Percentiles rank a stretch among this genome's conserved stretches.
phyloP scores from a whole-genome alignment of 129 eudicot species.

The Centaurea solstitialis region DNA sequence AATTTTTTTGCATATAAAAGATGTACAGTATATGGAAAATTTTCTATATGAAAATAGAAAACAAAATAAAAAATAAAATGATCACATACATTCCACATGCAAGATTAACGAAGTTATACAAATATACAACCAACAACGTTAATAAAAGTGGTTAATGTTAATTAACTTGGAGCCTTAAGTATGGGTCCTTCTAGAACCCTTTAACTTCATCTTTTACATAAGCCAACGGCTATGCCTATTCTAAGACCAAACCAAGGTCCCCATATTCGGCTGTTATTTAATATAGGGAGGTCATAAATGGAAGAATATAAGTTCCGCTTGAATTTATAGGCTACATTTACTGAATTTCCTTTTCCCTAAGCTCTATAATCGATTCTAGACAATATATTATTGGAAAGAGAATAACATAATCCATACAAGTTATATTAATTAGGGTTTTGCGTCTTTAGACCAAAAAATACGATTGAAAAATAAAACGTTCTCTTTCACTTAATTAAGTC shows the following conservation, averaged over 20 bases:
- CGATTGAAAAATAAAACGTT: too few relatives aligned
- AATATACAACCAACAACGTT: not conserved
- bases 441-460: not conserved
- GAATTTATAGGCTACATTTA: too few relatives aligned
- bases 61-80: too few relatives aligned
- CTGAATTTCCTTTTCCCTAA: not conserved
- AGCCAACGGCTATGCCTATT: too few relatives aligned
- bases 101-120: not conserved
- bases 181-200: not conserved
- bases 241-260: not conserved
- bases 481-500: too few relatives aligned
- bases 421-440: not conserved
- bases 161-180: not conserved
- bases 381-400: not conserved
- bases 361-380: not conserved
- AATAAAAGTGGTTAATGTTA: too few relatives aligned
- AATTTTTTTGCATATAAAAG: too few relatives aligned
- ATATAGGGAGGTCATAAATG: not conserved
- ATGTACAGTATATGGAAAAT: not conserved
- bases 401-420: not conserved
- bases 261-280: not conserved
- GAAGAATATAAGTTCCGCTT: not conserved
- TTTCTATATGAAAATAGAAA: not conserved
- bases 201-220: not conserved
- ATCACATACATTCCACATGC: too few relatives aligned